Base-by-base conservation (phyloP, 2,329 filamentous ascomycete genomes). In the Fusarium oligoseptatum region DNA sequence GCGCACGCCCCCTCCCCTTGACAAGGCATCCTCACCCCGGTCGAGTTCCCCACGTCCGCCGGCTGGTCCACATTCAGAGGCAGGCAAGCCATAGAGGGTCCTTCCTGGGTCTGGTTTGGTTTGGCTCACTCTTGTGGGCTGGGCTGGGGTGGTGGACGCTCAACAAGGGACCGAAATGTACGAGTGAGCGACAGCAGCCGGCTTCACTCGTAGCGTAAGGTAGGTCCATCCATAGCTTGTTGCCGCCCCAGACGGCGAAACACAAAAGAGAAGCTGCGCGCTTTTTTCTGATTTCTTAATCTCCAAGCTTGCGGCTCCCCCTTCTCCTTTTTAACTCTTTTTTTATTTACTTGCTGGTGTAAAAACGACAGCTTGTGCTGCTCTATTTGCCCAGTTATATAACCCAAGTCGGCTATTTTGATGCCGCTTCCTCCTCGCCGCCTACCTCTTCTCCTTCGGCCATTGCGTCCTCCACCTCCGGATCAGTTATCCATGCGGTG, bases 221-320 rank as follows among this genome's bases (percentile, higher is more conserved):
- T 34, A 34, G 32, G 32, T 34, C 32, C 32, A 34, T 34, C 32
- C 32, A 34, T 17, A 48, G 43, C 43, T 29, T 52, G 24, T 52
- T 67, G 66, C 75, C 66, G 71, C 72, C 68, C 70, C 70, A 67
- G 67, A 63, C 27, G 60, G 67, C 67, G 60, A 67, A 65, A 66
- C 76, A 78, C 73, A 74, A 77, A 78, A 77, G 74, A 76, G 34
- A 57, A 77, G 74, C 71, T 78, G 77, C 77, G 77, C 77, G 75
- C 75, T 78, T 78, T 78, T 78, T 62, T 67, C 60, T 29, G 27
- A n/a, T 29, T 75, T 62, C 58, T 60, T 67, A 29, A 45, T 67
- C 56, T 66, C 60, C 32, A 56, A 64, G 60, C 43, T 57, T 41
- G 39, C 67, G 41, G 27, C 27, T 34, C 72, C 57, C 62, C 67